phyloP scores from a whole-genome alignment of 805 yeast genomes.

The Pichia kluyveri region DNA sequence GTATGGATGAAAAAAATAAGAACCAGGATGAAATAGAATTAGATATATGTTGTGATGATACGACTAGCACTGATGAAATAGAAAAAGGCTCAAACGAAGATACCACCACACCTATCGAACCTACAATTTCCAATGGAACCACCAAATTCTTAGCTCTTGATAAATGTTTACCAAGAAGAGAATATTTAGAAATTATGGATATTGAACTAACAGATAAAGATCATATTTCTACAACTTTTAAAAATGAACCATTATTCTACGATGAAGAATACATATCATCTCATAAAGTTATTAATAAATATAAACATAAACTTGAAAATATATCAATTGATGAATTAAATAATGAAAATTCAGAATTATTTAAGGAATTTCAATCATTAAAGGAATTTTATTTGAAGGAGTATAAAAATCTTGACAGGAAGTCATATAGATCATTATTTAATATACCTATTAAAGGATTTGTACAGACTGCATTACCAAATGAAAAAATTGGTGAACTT shows the following conservation, averaged over 20 bases:
- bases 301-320: conserved; percentile 9
- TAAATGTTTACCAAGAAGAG: conserved; percentile 64
- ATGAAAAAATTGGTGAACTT: conserved; percentile 8
- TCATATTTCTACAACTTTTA: conserved; percentile 16
- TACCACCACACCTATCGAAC: too few species aligned
- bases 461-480: conserved; percentile 14
- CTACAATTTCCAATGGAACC: neutral
- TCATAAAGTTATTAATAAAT: conserved; percentile 13
- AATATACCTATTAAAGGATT: conserved; percentile 12
- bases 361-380: conserved; percentile 8
- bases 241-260: conserved; percentile 17
- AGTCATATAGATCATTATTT: conserved; percentile 10
- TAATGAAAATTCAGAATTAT: conserved; percentile 10
- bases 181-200: conserved; percentile 44
- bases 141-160: conserved; percentile 70
- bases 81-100: too few species aligned
- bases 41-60: too few species aligned
- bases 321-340: conserved; percentile 8
- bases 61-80: too few species aligned
- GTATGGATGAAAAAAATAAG: too few species aligned
- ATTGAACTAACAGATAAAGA: conserved; percentile 26
- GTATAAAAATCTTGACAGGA: conserved; percentile 2
- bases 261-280: conserved; percentile 30
- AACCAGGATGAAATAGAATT: too few species aligned
- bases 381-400: neutral